These are phyloP conservation scores for Pseudonitzschia pungens DNA, from an alignment of 108 stramenopile genomes.

Conservation along the genomic window DNA sequence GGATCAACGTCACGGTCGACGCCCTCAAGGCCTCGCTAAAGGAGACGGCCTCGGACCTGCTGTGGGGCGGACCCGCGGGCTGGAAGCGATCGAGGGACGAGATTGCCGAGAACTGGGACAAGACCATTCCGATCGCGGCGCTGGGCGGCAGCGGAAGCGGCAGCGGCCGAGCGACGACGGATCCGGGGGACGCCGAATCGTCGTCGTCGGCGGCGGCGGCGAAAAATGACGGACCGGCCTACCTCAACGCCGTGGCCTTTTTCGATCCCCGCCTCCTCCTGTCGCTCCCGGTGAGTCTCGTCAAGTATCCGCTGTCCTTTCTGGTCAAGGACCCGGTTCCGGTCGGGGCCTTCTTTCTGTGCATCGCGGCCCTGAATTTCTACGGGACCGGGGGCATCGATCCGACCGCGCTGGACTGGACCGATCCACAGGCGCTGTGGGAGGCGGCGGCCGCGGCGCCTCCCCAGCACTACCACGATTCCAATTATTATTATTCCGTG, in stretches of 20 bases:
- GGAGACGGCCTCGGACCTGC: slow-evolving; percentile 37
- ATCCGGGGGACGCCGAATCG: too few relatives aligned
- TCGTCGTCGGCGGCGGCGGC: too few relatives aligned
- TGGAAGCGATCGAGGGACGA: slow-evolving; percentile 46
- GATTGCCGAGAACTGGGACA: slow-evolving; percentile 33
- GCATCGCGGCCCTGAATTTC: slow-evolving; percentile 21
- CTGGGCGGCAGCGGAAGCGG: background rate
- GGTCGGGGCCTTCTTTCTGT: slow-evolving; percentile 17
- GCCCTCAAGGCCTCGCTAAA: slow-evolving; percentile 41
- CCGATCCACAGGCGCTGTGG: background rate
- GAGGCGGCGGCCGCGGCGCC: slow-evolving; percentile 16
- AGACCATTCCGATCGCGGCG: slow-evolving; percentile 35
- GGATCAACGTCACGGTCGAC: slow-evolving; percentile 57
- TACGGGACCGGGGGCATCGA: background rate
- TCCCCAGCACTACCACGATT: background rate
- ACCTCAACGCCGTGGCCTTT: slow-evolving; percentile 50
- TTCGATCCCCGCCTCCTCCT: slow-evolving; percentile 53
- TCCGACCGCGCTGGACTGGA: background rate
- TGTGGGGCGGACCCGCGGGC: slow-evolving; percentile 20
- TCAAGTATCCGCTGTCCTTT: slow-evolving; percentile 62
- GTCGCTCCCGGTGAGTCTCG: slow-evolving; percentile 49
- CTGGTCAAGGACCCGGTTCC: slow-evolving; percentile 50
- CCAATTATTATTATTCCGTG: too few relatives aligned
- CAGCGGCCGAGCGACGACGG: too few relatives aligned
- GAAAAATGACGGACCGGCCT: slow-evolving; percentile 2